Conservation (phyloP, 352 stramenopile genomes). For the Phytophthora sansomeana region DNA sequence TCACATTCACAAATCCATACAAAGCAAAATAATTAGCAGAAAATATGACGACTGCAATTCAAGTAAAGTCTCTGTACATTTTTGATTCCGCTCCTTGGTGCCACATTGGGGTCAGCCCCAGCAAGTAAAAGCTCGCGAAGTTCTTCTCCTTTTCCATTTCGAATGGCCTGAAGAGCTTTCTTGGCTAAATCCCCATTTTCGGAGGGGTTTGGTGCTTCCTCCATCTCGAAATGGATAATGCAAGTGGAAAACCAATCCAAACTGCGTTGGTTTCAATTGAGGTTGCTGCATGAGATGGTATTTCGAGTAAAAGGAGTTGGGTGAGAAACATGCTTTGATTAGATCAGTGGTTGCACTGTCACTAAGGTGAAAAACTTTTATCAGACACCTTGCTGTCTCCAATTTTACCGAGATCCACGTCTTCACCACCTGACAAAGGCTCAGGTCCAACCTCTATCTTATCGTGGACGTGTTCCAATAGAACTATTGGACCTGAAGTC, state of each 20-base stretch:
- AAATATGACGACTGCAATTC: too few species aligned
- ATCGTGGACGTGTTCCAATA: neutral
- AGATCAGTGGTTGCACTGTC: slow-evolving; percentile 11
- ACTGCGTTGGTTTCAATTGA: slow-evolving; percentile 7
- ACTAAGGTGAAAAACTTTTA: slow-evolving; percentile 4
- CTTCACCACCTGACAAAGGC: slow-evolving; percentile 10
- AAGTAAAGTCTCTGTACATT: neutral
- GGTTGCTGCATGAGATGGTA: neutral
- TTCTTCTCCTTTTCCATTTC: neutral
- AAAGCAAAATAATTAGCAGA: neutral
- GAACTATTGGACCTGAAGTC: neutral
- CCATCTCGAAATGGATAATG: slow-evolving; percentile 14
- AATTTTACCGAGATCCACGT: slow-evolving; percentile 13
- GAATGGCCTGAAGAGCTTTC: slow-evolving; percentile 13
- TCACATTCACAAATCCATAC: neutral
- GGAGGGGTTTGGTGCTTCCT: neutral
- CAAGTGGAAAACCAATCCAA: neutral
- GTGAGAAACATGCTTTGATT: slow-evolving; percentile 6
- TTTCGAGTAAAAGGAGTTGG: neutral
- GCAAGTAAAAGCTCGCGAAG: neutral
- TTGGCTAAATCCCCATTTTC: slow-evolving; percentile 1
- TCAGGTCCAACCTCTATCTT: slow-evolving; percentile 1
- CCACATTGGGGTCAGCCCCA: slow-evolving; percentile 7
- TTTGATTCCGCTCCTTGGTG: slow-evolving; percentile 4
- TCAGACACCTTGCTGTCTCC: neutral